A percentile compares a stretch with the other conserved stretches of the same genome.
Evolutionary conservation across 1,284 basidiomycete genomes (phyloP).

Genomic region (Paramarasmius palmivorus): DNA sequence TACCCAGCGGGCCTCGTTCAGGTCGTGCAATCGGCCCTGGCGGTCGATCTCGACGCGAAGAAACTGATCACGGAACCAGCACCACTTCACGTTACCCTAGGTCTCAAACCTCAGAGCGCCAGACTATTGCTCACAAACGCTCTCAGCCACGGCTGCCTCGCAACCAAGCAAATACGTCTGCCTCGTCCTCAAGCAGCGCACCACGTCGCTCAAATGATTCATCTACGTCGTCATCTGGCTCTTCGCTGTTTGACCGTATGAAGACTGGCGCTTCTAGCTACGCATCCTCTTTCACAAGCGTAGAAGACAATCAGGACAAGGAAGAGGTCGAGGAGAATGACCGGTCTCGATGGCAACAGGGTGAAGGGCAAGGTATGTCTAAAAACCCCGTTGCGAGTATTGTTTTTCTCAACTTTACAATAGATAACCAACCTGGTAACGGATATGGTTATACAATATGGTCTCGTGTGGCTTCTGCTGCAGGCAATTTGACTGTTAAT

Average conservation of each 20-base stretch:
- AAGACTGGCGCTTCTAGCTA: conserved; percentile 25
- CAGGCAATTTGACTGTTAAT: conserved; percentile 53
- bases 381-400: neutral
- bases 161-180: conserved; percentile 21
- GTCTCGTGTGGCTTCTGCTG: conserved; percentile 54
- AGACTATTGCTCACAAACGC: neutral
- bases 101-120: conserved; percentile 5
- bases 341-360: conserved; percentile 5
- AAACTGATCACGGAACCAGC: conserved; percentile 1
- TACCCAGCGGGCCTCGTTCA: conserved; percentile 26
- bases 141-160: conserved; percentile 6
- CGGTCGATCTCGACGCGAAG: conserved; percentile 14
- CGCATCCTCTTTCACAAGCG: conserved; percentile 46
- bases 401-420: neutral
- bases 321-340: conserved; percentile 21
- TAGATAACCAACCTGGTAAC: neutral
- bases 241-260: conserved; percentile 29
- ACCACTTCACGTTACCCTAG: neutral
- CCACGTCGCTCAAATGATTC: conserved; percentile 17
- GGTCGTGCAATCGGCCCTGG: conserved; percentile 19
- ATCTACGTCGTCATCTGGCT: conserved; percentile 32
- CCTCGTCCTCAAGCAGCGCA: neutral
- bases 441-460: conserved; percentile 50
- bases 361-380: neutral
- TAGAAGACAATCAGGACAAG: conserved; percentile 34